Percentiles rank a stretch among this genome's conserved stretches.
phyloP scores from a whole-genome alignment of 768 basidiomycete genomes.

The Auricularia auricula-judae region DNA sequence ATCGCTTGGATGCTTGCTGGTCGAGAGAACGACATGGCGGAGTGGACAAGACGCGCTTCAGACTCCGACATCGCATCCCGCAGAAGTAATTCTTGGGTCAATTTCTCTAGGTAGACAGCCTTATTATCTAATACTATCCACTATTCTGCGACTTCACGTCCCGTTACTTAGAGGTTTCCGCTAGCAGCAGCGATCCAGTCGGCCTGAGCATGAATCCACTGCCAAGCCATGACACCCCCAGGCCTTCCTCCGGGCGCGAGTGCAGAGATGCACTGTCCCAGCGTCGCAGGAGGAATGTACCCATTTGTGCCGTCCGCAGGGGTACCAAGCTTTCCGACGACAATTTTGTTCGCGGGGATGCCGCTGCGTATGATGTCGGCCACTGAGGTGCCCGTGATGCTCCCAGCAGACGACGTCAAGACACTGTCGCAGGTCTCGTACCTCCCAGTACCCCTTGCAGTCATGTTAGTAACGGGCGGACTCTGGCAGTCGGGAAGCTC shows the following conservation, averaged over 20 bases:
- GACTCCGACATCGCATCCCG: no score
- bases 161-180: neutral
- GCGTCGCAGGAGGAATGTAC: neutral
- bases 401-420: constrained; percentile 14
- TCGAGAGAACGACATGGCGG: no score
- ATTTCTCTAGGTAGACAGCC: no score
- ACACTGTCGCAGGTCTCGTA: constrained; percentile 12
- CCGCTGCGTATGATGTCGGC: constrained; percentile 21
- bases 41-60: no score
- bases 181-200: neutral
- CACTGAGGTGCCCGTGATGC: constrained; percentile 22
- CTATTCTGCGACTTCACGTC: no score
- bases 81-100: no score
- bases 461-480: no score
- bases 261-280: neutral
- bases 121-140: no score
- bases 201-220: neutral
- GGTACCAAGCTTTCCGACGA: constrained; percentile 24
- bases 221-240: neutral
- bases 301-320: neutral
- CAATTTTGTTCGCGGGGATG: constrained; percentile 23
- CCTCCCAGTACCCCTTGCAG: neutral
- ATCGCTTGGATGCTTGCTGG: no score
- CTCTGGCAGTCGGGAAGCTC: no score
- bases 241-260: neutral